Evolutionary conservation across 2,329 filamentous ascomycete species (phyloP), one percentile per base, ranked within the genome.

Genomic region (Aspergillus unguis): DNA sequence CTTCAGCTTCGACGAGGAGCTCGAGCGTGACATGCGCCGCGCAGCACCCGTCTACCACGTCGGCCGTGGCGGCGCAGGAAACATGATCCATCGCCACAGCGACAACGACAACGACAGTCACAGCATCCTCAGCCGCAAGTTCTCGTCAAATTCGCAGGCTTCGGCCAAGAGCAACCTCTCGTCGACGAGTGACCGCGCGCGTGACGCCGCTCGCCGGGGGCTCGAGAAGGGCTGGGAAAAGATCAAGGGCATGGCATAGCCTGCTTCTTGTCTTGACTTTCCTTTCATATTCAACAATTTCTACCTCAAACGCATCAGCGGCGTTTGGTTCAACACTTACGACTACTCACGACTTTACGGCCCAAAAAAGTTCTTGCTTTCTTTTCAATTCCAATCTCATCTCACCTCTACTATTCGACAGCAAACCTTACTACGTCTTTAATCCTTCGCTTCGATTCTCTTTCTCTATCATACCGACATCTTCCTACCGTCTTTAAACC

Each of bases 1-100:
- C 67, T 85, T 85, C 76, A 80, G 78, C 69, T 86, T 86, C 71
- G 83, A 86, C 67, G 83, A 86, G 72, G 83, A 86, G 63, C 76
- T 86, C 47, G 77, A 82, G 60, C 78, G 78, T 53, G 79, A 83
- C 55, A 72, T 81, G 57, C 75, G 78, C 52, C 74, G 79, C 33
- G 75, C 78, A 43, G 81, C 82, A 2, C 83, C 83, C 17, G 78
- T 85, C 56, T 85, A 84, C 75, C 81, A 84, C 66, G 79, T 85
- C 57, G 83, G 83, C 40, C 77, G 83, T 41, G 83, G 83, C 23
- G 83, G 83, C 37, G 80, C 78, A 9, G 83, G 81, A 46, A 86
- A 86, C 68, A 68, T 67, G 57, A 64, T 75, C 46, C 61, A 58
- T 60, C 54, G 63, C 40, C 62, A 65, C 58, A 58, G 62, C 42